Percentiles rank a stretch among this genome's conserved stretches.
These are phyloP conservation scores for Climacium dendroides DNA, from an alignment of 225 moss, liverwort and hornwort genomes.

Conservation along the genomic window DNA sequence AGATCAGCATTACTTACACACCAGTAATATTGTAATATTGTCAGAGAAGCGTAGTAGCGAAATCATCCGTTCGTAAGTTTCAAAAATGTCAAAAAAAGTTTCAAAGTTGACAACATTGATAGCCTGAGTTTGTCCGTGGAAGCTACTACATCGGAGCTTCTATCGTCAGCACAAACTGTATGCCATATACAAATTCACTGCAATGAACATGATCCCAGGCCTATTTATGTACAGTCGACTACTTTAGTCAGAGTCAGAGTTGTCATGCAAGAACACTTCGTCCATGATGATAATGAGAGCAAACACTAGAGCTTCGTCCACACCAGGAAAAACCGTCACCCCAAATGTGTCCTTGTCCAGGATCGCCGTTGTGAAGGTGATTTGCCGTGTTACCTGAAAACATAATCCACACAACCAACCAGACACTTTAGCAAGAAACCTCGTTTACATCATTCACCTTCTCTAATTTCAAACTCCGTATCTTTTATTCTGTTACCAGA, in stretches of 20 bases:
- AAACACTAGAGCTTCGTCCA: constrained; percentile 29
- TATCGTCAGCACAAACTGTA: not conserved
- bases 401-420: not conserved
- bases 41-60: not conserved
- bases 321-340: constrained; percentile 36
- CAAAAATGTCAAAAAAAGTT: not conserved
- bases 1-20: not conserved
- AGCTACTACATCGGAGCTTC: not conserved
- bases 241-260: constrained; percentile 10
- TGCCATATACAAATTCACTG: not conserved
- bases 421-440: too few relatives aligned
- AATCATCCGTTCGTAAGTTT: not conserved
- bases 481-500: too few relatives aligned
- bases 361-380: constrained; percentile 26
- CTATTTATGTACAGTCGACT: not conserved
- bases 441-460: too few relatives aligned
- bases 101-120: not conserved
- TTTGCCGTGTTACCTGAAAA: constrained; percentile 30
- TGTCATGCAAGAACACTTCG: constrained; percentile 34
- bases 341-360: constrained; percentile 43
- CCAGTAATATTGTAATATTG: fast-evolving
- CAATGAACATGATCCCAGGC: not conserved
- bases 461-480: not conserved
- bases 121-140: not conserved
- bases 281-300: constrained; percentile 46